These are phyloP conservation scores for Trypanosoma rangeli DNA, from an alignment of 208 protist species.

Conservation along the genomic window DNA sequence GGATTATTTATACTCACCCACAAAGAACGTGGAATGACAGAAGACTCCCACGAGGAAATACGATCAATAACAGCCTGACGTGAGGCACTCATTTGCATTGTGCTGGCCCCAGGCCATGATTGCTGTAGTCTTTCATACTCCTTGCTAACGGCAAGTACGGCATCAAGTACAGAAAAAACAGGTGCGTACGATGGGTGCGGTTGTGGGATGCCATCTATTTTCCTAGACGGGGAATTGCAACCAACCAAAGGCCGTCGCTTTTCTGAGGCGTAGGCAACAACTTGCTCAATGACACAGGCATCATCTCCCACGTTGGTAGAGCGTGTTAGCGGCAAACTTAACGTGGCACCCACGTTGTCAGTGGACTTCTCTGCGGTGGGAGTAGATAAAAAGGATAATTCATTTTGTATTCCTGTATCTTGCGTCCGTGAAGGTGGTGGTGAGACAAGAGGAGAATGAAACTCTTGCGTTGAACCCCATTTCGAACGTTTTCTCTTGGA, in stretches of 20 bases:
- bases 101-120: slow-evolving; percentile 14
- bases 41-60: slow-evolving; percentile 55
- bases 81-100: slow-evolving; percentile 3
- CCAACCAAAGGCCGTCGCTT: not conserved
- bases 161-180: slow-evolving; percentile 67
- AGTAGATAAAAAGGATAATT: not conserved
- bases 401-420: not conserved
- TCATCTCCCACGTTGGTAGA: slow-evolving; percentile 26
- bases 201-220: not conserved
- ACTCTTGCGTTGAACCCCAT: not conserved
- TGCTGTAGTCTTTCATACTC: slow-evolving; percentile 71
- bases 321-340: slow-evolving; percentile 13
- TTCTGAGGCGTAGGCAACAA: slow-evolving; percentile 17
- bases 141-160: slow-evolving; percentile 68
- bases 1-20: slow-evolving; percentile 59
- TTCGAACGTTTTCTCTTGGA: not conserved
- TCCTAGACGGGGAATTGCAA: not conserved
- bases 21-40: slow-evolving; percentile 64
- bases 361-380: not conserved
- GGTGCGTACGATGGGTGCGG: slow-evolving; percentile 21
- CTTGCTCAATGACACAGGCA: slow-evolving; percentile 20
- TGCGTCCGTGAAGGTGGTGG: slow-evolving; percentile 1
- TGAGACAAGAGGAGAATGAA: slow-evolving; percentile 10
- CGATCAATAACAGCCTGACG: slow-evolving; percentile 45
- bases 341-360: not conserved